Evolutionary conservation across 352 stramenopile genomes (phyloP), one percentile per base, ranked within the genome.

Genomic region (Phytophthora podocarpi): DNA sequence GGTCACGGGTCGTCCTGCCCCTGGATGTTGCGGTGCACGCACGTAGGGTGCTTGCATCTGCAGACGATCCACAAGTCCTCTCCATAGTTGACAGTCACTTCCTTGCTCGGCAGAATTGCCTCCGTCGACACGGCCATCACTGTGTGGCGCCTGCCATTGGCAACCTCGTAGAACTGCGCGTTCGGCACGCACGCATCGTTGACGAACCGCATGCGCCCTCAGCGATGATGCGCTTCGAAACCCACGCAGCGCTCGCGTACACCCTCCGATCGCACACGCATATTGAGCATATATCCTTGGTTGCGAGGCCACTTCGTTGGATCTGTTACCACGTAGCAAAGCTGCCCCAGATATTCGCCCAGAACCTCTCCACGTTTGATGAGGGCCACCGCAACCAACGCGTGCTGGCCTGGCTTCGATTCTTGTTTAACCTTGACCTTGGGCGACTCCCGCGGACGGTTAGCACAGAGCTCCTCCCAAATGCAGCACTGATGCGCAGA

Each of bases 381-480:
- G 6, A n/a, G n/a, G n/a, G n/a, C n/a, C n/a, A n/a, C 45, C 0
- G 32, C 21, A 7, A 55, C 47, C 5, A 55, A 3, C 12, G 47
- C 23, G 15, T 55, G 35, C 16, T 41, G 30, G 1, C 9, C 4
- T 2, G 18, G 23, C 1, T 20, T 21, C n/a, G n/a, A n/a, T 5
- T 42, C 21, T 3, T 45, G 12, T 26, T n/a, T 30, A 3, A 57
- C 48, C 35, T 30, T n/a, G 2, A 45, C 21, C 31, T 55, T 55
- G 5, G 13, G 2, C 2, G 32, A 34, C 15, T 55, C 32, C 10
- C 12, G 21, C 2, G 21, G 47, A 4, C 32, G 32, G 11, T 45
- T 55, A 18, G 47, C 2, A 6, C 47, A 55, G 5, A 55, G 32
- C 23, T 55, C 47, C 15, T 45, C 46, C 46, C 43, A 30, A 4